Base-by-base conservation (phyloP, 257 asterid species). In the Ilex asprella region DNA sequence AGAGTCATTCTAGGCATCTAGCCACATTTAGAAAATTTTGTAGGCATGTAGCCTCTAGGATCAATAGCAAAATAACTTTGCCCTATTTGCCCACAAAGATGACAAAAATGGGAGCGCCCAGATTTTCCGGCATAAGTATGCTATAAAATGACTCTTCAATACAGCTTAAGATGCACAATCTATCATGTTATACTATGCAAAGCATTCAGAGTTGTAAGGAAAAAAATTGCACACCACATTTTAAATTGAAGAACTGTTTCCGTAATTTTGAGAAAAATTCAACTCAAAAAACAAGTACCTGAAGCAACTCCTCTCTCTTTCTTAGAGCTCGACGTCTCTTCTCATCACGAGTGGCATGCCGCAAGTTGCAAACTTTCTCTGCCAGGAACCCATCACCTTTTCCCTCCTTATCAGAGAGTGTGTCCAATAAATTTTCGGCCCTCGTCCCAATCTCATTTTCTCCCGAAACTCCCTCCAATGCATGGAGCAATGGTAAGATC, bases 401-500 rank as follows among this genome's bases (percentile, higher is more conserved):
- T 30, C 95, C 96, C 67, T 87, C 97, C 72, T 80, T 84, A 39
- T 85, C 99, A 70, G 94, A 81, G 62, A 93, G 94, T 53, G 94
- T 87, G 74, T 93, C 97, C 86, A 93, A 74, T 79, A 93, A 85
- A 83, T 89, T 89, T 65, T 93, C 99, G 69, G 99, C 99, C 86
- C 87, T 82, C 12, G 95, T 95, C 46, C 99, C 99, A 70, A 93
- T 87, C 78, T 93, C 99, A 75, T 85, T 89, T 83, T 93, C 97
- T 67, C 95, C 96, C 0, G 99, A 0, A 31, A 89, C 99, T 66
- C 99, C 90, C 82, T 93, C 99, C 72, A 93, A 82, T 60, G 95
- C 87, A 73, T 93, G 99, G 52, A 93, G 95, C 85, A 93, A 77
- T 29, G 91, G 88, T 60, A 93, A 80, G 63, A 89, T 67, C 51